Conservation (phyloP, 2,329 filamentous ascomycete species). For the Penicillium sp. region DNA sequence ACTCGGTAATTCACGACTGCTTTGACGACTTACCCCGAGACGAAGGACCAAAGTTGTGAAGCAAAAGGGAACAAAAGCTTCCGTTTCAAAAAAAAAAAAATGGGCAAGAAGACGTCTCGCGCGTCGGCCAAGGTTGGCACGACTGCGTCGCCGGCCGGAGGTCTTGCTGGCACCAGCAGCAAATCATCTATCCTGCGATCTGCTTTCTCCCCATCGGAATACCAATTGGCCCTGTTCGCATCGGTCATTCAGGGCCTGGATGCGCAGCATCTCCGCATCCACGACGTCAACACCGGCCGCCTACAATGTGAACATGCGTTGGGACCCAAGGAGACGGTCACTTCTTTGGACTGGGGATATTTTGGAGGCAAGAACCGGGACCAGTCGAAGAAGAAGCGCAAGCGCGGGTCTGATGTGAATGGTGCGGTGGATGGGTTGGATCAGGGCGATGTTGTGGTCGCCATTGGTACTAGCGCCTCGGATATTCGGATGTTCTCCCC, state of each 20-base stretch:
- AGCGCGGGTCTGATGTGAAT: slow-evolving; percentile 48
- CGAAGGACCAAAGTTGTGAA: slow-evolving; percentile 2
- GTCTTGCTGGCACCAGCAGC: slow-evolving; percentile 40
- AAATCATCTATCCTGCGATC: slow-evolving; percentile 53
- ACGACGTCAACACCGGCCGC: slow-evolving; percentile 53
- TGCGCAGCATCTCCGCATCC: slow-evolving; percentile 55
- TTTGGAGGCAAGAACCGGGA: slow-evolving; percentile 42
- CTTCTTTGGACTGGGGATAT: slow-evolving; percentile 55
- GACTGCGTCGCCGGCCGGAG: slow-evolving; percentile 40
- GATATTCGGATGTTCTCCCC: slow-evolving; percentile 55
- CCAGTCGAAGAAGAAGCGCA: slow-evolving; percentile 54
- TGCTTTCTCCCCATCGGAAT: slow-evolving; percentile 53
- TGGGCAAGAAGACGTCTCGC: slow-evolving; percentile 51
- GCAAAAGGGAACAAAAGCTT: slow-evolving; percentile 15
- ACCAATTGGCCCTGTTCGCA: slow-evolving; percentile 55
- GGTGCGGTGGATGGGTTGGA: slow-evolving; percentile 37
- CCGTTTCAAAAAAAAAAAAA: slow-evolving; percentile 31
- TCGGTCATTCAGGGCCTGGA: slow-evolving; percentile 57
- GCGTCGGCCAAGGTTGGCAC: slow-evolving; percentile 49
- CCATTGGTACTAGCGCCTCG: slow-evolving; percentile 52
- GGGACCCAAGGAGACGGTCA: slow-evolving; percentile 50
- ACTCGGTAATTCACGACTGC: not conserved
- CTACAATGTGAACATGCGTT: slow-evolving; percentile 54
- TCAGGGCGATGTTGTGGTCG: slow-evolving; percentile 49
- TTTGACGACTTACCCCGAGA: slow-evolving; percentile 20